Percentiles rank a stretch among this genome's conserved stretches.
Conservation (phyloP, 208 protist genomes). For the Trichomonas gallinae region DNA sequence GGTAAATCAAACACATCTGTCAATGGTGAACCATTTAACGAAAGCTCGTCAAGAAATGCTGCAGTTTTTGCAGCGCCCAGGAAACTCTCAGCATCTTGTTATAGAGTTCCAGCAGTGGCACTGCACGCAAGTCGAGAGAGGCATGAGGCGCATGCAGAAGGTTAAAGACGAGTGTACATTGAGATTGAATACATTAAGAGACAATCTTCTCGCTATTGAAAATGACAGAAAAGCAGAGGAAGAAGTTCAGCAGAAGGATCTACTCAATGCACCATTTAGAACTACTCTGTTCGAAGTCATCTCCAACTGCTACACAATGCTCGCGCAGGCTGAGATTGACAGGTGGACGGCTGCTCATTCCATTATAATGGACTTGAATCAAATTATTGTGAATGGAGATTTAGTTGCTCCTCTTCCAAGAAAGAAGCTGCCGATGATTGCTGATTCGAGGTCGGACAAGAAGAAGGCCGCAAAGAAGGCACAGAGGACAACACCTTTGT, state of each 20-base stretch:
- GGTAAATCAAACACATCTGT: neutral
- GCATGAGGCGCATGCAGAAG: neutral
- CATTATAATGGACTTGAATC: neutral
- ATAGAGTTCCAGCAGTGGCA: neutral
- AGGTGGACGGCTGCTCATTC: neutral
- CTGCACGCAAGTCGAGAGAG: neutral
- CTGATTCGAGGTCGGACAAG: neutral
- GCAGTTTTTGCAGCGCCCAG: neutral
- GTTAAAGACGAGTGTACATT: neutral
- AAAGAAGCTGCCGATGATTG: neutral
- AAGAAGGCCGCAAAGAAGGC: neutral
- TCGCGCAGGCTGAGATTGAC: neutral
- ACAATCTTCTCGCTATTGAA: neutral
- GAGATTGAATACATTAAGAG: neutral
- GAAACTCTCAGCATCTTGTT: neutral
- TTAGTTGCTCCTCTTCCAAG: neutral
- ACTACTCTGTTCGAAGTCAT: neutral
- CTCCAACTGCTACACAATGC: neutral
- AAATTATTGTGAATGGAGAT: neutral
- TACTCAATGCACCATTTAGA: neutral
- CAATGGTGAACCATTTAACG: neutral
- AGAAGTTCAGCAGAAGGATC: neutral
- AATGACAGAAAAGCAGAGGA: neutral
- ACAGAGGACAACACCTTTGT: neutral
- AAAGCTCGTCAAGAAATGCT: neutral